Conservation (phyloP, 805 yeast genomes). For the Starmerella khaoyaiensis region DNA sequence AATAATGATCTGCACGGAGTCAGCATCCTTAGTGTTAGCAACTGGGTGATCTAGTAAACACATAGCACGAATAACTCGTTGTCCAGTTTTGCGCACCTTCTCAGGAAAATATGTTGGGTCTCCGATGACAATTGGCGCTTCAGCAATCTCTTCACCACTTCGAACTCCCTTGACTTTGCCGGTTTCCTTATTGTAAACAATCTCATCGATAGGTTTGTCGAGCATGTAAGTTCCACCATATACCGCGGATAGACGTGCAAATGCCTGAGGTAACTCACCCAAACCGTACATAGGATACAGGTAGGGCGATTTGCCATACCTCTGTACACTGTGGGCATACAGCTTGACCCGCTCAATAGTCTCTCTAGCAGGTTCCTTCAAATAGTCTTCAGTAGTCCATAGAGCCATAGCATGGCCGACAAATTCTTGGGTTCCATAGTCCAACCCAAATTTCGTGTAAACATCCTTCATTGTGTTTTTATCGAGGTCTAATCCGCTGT, state of each 20-base stretch:
- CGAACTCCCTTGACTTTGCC: slow-evolving; percentile 74
- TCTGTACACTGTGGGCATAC: slow-evolving; percentile 80
- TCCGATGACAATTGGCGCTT: slow-evolving; percentile 86
- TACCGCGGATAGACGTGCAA: slow-evolving; percentile 90
- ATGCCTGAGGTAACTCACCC: slow-evolving; percentile 98
- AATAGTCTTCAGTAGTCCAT: slow-evolving; percentile 83
- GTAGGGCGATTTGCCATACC: slow-evolving; percentile 93
- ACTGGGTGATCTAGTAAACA: slow-evolving; percentile 85
- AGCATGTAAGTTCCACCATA: slow-evolving; percentile 98
- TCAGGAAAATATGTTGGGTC: slow-evolving; percentile 97
- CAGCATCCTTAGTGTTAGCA: slow-evolving; percentile 66
- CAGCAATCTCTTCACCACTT: slow-evolving; percentile 82
- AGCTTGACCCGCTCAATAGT: slow-evolving; percentile 74
- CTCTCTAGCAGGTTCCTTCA: slow-evolving; percentile 81
- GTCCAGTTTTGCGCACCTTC: slow-evolving; percentile 57
- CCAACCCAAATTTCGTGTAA: slow-evolving; percentile 78
- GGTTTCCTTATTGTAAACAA: slow-evolving; percentile 49
- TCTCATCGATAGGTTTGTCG: slow-evolving; percentile 88
- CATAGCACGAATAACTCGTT: slow-evolving; percentile 67
- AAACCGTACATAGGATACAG: slow-evolving; percentile 91
- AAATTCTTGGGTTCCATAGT: slow-evolving; percentile 85
- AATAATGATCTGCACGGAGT: slow-evolving; percentile 84
- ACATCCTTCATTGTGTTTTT: slow-evolving; percentile 83
- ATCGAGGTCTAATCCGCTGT: slow-evolving; percentile 73
- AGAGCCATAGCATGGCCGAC: slow-evolving; percentile 98